phyloP scores from a whole-genome alignment of 306 rosid genomes.

The Hylodesmum podocarpum region DNA sequence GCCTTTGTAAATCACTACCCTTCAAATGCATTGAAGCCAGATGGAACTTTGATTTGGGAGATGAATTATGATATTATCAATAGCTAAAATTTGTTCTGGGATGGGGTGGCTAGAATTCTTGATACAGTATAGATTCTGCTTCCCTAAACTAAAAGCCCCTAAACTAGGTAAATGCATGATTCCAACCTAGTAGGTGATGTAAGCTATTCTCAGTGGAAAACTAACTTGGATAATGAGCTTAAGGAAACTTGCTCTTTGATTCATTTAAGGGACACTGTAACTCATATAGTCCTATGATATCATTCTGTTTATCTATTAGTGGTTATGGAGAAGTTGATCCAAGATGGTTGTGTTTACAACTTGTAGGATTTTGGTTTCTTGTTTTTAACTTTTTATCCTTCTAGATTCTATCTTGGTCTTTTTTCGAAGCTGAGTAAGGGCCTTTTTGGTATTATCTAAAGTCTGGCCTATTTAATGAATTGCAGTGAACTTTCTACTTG shows the following conservation, averaged over 20 bases:
- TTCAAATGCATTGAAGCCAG: no score
- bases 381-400: background rate
- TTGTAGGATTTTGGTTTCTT: background rate
- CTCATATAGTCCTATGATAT: background rate
- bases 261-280: background rate
- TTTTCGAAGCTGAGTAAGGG: background rate
- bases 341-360: background rate
- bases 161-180: background rate
- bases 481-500: background rate
- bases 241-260: background rate
- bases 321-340: background rate
- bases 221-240: background rate
- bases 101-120: background rate
- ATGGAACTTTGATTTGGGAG: background rate
- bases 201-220: slow-evolving; percentile 9
- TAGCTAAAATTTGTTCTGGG: no score
- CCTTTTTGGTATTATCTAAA: background rate
- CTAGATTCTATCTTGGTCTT: background rate
- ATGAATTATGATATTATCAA: background rate
- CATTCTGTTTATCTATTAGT: background rate
- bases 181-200: background rate
- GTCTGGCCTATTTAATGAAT: background rate
- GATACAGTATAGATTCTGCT: background rate
- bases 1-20: no score
- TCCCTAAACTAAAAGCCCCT: background rate